phyloP scores from a whole-genome alignment of 2,329 filamentous ascomycete genomes.

The Aspergillus calidoustus region DNA sequence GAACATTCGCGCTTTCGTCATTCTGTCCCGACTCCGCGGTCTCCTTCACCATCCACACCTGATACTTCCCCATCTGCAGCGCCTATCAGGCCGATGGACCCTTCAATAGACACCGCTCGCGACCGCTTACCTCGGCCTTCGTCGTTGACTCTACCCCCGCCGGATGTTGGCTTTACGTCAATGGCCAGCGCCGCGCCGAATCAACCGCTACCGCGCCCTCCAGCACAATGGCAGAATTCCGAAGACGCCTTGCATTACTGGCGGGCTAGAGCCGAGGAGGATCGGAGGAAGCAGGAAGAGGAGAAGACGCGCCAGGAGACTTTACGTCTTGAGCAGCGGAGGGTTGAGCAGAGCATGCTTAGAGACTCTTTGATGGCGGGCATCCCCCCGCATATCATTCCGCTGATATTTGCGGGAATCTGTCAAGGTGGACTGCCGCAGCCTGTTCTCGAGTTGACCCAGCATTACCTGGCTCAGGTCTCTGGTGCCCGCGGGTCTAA shows the following conservation, averaged over 20 bases:
- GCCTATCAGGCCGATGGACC: constrained; percentile 48
- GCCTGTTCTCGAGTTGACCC: constrained; percentile 68
- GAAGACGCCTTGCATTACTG: constrained; percentile 75
- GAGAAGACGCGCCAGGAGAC: constrained; percentile 68
- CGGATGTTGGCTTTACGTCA: constrained; percentile 30
- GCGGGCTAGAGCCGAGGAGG: constrained; percentile 74
- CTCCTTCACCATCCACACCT: constrained; percentile 41
- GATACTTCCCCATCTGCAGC: constrained; percentile 35
- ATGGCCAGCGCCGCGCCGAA: constrained; percentile 49
- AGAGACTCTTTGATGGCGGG: constrained; percentile 70
- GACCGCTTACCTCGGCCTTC: constrained; percentile 71
- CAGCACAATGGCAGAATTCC: constrained; percentile 68
- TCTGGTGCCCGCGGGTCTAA: constrained; percentile 29
- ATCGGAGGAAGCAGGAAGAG: constrained; percentile 68
- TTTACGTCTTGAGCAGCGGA: constrained; percentile 72
- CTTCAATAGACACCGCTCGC: constrained; percentile 70
- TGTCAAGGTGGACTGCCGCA: constrained; percentile 65
- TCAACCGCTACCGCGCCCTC: constrained; percentile 63
- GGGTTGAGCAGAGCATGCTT: constrained; percentile 74
- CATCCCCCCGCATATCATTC: constrained; percentile 74
- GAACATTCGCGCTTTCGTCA: constrained; percentile 52
- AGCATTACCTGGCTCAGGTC: constrained; percentile 63
- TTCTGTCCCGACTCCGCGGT: constrained; percentile 45
- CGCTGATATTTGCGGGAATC: constrained; percentile 75
- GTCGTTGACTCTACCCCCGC: constrained; percentile 64